Conservation (phyloP, 2,329 filamentous ascomycete genomes). For the Fonsecaea erecta region DNA sequence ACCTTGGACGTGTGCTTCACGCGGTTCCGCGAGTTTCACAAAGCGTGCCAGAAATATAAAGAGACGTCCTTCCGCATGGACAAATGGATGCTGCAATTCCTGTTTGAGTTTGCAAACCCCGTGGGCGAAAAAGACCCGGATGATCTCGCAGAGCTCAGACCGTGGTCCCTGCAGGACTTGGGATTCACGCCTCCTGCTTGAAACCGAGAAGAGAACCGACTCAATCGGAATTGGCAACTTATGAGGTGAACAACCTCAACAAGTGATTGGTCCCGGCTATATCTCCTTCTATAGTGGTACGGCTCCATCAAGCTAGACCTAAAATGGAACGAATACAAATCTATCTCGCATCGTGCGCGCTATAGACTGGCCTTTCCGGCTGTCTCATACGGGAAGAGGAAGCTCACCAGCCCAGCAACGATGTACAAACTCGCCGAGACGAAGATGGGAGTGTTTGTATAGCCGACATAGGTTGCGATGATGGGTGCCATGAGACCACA, state of each 20-base stretch:
- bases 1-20: slow-evolving; percentile 47
- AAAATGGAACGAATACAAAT: too few relatives aligned
- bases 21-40: slow-evolving; percentile 50
- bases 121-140: slow-evolving; percentile 29
- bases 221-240: neutral
- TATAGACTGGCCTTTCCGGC: slow-evolving; percentile 29
- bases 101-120: slow-evolving; percentile 33
- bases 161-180: slow-evolving; percentile 30
- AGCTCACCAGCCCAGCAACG: slow-evolving; percentile 22
- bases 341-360: neutral
- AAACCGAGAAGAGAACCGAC: neutral
- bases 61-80: slow-evolving; percentile 49
- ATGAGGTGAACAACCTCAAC: neutral
- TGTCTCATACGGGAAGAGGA: slow-evolving; percentile 26
- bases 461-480: slow-evolving; percentile 39
- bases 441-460: slow-evolving; percentile 42
- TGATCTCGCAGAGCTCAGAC: slow-evolving; percentile 24
- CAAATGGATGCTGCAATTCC: slow-evolving; percentile 50
- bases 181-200: slow-evolving; percentile 16
- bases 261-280: neutral
- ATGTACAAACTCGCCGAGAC: slow-evolving; percentile 46
- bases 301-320: neutral
- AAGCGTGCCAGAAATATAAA: slow-evolving; percentile 47
- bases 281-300: neutral
- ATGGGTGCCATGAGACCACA: slow-evolving; percentile 76